These are phyloP conservation scores for Monosporascus ibericus DNA, from an alignment of 2,329 filamentous ascomycete species.

Conservation along the genomic window DNA sequence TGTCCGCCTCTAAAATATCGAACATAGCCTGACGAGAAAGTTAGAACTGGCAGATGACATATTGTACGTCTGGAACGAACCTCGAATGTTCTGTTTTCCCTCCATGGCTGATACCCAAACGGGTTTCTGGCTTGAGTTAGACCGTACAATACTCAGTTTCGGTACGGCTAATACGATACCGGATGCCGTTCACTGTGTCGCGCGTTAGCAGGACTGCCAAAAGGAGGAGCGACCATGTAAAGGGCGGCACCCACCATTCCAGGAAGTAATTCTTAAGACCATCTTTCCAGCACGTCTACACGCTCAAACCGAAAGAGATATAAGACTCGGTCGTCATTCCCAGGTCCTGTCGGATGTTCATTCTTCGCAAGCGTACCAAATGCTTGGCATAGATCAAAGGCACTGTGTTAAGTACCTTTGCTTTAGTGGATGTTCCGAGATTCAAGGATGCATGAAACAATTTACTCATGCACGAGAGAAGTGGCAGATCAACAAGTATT, in stretches of 20 bases:
- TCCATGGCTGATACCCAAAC: constrained; percentile 80
- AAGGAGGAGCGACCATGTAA: background rate
- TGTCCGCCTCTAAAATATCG: constrained; percentile 84
- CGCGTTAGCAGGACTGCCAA: constrained; percentile 15
- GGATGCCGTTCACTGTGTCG: constrained; percentile 68
- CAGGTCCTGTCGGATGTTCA: background rate
- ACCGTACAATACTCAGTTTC: background rate
- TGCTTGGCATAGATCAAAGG: no score
- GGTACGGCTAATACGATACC: constrained; percentile 36
- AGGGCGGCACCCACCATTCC: constrained; percentile 59
- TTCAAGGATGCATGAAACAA: no score
- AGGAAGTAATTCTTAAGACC: constrained; percentile 76
- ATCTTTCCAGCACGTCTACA: constrained; percentile 36
- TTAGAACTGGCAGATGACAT: constrained; percentile 2
- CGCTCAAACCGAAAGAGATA: background rate
- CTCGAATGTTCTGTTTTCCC: constrained; percentile 62
- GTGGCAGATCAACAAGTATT: no score
- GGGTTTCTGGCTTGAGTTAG: constrained; percentile 50
- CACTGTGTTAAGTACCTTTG: no score
- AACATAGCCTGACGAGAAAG: constrained; percentile 68
- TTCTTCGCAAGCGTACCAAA: background rate
- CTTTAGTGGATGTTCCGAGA: no score
- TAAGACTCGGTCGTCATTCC: background rate
- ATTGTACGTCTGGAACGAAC: constrained; percentile 30
- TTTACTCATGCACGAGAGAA: no score